A percentile compares a stretch with the other conserved stretches of the same genome.
These are phyloP conservation scores for Lipomyces starkeyi DNA, from an alignment of 805 yeast species.

Conservation along the genomic window DNA sequence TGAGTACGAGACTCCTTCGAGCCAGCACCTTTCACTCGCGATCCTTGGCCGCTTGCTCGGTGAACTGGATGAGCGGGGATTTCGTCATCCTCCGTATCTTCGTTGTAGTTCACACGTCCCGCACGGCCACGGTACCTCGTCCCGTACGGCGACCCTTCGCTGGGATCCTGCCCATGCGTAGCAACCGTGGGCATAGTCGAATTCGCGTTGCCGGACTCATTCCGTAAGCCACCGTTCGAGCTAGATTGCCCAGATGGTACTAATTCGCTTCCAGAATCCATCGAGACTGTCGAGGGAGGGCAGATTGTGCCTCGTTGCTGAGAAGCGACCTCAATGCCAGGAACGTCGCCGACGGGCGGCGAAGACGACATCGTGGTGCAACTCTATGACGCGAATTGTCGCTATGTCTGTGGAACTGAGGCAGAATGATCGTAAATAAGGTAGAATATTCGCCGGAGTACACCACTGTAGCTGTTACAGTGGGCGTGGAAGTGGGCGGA, in stretches of 20 bases:
- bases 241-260: not conserved
- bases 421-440: not conserved
- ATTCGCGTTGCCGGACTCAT: not conserved
- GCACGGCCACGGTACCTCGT: constrained; percentile 29
- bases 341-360: not conserved
- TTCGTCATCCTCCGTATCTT: constrained; percentile 37
- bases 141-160: constrained; percentile 7
- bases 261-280: not conserved
- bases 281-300: not conserved
- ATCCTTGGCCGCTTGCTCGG: not conserved
- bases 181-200: not conserved
- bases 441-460: not conserved
- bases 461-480: not conserved
- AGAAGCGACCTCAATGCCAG: not conserved
- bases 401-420: not conserved
- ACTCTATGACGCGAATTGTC: not conserved
- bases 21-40: not conserved
- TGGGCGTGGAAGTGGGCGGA: not conserved
- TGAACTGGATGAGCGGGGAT: not conserved
- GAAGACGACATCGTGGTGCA: not conserved
- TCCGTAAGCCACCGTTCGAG: not conserved
- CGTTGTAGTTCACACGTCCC: constrained; percentile 42
- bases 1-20: not conserved
- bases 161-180: not conserved
- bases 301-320: not conserved